These are phyloP conservation scores for Royoungia palumana DNA, from an alignment of 768 basidiomycete genomes.

Conservation along the genomic window DNA sequence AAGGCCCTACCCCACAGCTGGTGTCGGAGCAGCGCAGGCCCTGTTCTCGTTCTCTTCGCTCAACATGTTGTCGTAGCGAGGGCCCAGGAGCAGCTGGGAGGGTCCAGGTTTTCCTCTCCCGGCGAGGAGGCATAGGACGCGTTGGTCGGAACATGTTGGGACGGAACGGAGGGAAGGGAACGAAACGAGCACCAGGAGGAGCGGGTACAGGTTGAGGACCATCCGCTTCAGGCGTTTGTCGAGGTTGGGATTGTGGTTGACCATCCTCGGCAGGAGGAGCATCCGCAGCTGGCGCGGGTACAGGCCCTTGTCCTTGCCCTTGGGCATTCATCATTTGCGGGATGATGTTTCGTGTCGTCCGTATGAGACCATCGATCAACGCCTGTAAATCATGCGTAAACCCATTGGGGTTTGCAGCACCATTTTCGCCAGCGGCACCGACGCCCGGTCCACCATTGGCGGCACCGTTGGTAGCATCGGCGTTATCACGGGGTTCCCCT, in stretches of 20 bases:
- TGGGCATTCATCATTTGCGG: constrained; percentile 22
- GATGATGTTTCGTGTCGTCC: constrained; percentile 24
- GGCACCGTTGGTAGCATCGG: constrained; percentile 1
- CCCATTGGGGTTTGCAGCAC: constrained; percentile 15
- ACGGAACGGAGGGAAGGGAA: constrained; percentile 14
- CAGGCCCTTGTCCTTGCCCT: constrained; percentile 1
- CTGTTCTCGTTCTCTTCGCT: constrained; percentile 66
- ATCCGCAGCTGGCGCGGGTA: neutral
- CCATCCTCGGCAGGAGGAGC: neutral
- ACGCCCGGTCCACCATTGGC: neutral
- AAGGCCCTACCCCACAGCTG: constrained; percentile 72
- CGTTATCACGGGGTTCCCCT: constrained; percentile 10
- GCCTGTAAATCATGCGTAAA: constrained; percentile 24
- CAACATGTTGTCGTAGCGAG: constrained; percentile 70
- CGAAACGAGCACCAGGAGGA: constrained; percentile 9
- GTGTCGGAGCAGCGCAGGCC: constrained; percentile 71
- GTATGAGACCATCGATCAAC: constrained; percentile 26
- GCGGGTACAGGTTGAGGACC: constrained; percentile 5
- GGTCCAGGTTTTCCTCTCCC: constrained; percentile 50
- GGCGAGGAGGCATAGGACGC: constrained; percentile 25
- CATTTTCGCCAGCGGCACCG: constrained; percentile 17
- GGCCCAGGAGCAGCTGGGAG: constrained; percentile 63
- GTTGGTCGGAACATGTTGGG: constrained; percentile 24
- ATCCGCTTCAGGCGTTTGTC: constrained; percentile 1
- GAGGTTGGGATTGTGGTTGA: constrained; percentile 10